These are phyloP conservation scores for Bullera alba DNA, from an alignment of 768 basidiomycete species.

Conservation along the genomic window DNA sequence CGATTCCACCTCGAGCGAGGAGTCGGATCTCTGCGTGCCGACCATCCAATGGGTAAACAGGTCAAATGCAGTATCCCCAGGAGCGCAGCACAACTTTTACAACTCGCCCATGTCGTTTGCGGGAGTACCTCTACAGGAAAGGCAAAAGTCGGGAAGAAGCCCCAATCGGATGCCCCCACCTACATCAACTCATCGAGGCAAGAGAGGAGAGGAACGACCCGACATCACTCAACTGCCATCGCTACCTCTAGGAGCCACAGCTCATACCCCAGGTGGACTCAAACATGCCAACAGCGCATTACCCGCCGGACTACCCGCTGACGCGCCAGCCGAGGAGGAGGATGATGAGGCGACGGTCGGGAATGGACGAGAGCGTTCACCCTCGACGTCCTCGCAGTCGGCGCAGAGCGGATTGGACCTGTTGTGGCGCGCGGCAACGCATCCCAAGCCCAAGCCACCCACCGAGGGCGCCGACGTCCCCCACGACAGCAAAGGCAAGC, in stretches of 20 bases:
- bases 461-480: conserved; percentile 1
- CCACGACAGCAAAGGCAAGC: conserved; percentile 30
- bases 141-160: background rate
- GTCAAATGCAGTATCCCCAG: background rate
- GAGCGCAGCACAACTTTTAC: background rate
- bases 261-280: conserved; percentile 15
- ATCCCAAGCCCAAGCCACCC: background rate
- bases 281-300: conserved; percentile 9
- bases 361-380: conserved; percentile 25
- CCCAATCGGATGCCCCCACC: background rate
- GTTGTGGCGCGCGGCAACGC: conserved; percentile 21
- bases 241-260: conserved; percentile 20
- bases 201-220: conserved; percentile 2
- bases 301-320: background rate
- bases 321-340: conserved; percentile 24
- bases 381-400: conserved; percentile 31
- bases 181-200: conserved; percentile 8
- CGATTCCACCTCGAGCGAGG: conserved; percentile 34
- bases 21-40: conserved; percentile 37
- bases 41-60: conserved; percentile 33
- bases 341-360: conserved; percentile 38
- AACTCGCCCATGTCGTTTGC: background rate
- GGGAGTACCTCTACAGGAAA: background rate
- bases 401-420: conserved; percentile 35
- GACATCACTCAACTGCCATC: conserved; percentile 4